phyloP scores from a whole-genome alignment of 805 yeast species.

The Suhomyces xylopsoci region DNA sequence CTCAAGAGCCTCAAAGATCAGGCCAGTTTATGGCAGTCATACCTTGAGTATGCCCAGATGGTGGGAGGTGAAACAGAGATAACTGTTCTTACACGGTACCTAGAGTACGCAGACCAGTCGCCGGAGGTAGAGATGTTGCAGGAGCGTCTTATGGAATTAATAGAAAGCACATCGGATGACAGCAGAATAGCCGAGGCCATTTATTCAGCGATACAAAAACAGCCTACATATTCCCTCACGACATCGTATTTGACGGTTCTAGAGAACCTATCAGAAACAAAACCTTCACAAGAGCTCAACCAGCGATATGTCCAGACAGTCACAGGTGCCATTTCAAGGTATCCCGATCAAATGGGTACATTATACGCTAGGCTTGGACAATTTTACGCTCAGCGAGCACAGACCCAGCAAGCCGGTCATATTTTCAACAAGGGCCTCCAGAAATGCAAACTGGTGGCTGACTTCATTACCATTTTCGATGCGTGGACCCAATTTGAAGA shows the following conservation, averaged over 20 bases:
- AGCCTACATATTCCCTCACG: background rate
- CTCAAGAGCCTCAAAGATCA: constrained; percentile 48
- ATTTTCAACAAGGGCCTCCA: constrained; percentile 49
- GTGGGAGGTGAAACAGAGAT: constrained; percentile 39
- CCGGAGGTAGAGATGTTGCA: background rate
- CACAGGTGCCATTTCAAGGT: constrained; percentile 17
- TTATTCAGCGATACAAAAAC: background rate
- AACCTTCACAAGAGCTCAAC: background rate
- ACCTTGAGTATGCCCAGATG: constrained; percentile 53
- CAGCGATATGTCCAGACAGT: background rate
- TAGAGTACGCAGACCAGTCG: background rate
- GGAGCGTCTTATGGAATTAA: background rate
- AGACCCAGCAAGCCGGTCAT: constrained; percentile 20
- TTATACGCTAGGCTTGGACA: constrained; percentile 48
- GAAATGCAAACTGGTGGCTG: constrained; percentile 49
- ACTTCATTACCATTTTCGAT: constrained; percentile 65
- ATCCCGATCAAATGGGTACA: constrained; percentile 58
- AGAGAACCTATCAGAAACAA: constrained; percentile 9
- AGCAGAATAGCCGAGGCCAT: background rate
- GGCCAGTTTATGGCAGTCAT: constrained; percentile 36
- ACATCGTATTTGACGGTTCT: constrained; percentile 32
- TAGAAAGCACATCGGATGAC: background rate
- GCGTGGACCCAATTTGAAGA: constrained; percentile 61
- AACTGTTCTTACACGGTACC: constrained; percentile 12
- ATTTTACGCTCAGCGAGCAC: constrained; percentile 42